Conservation (phyloP, 345 rosid species). For the Zanthoxylum bungeanum region DNA sequence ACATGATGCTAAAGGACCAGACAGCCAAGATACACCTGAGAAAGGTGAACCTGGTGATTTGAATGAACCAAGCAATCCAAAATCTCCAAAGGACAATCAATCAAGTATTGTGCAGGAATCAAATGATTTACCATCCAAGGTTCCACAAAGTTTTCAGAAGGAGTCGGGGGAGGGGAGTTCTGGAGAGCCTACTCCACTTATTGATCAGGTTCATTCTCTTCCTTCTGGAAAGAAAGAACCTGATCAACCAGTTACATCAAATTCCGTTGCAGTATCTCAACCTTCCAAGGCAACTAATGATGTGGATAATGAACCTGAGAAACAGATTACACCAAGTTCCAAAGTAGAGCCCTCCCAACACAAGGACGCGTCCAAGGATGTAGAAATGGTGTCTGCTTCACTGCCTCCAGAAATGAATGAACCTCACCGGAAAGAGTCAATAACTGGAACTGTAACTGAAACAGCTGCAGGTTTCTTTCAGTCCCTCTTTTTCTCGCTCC, state of each 20-base stretch:
- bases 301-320: constrained; percentile 24
- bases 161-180: constrained; percentile 32
- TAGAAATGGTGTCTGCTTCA: constrained; percentile 34
- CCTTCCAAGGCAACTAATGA: constrained; percentile 25
- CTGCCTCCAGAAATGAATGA: constrained; percentile 24
- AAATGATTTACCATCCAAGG: constrained; percentile 19
- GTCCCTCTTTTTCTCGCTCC: constrained; percentile 3
- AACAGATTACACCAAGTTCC: constrained; percentile 5
- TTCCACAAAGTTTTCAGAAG: constrained; percentile 27
- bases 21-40: constrained; percentile 18
- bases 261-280: constrained; percentile 30
- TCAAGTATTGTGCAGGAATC: constrained; percentile 22
- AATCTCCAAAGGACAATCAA: constrained; percentile 24
- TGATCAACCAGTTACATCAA: constrained; percentile 28
- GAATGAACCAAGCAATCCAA: constrained; percentile 31
- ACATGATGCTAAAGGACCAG: constrained; percentile 22
- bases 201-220: constrained; percentile 28
- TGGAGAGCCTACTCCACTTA: constrained; percentile 30
- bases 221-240: constrained; percentile 39
- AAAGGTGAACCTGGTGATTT: constrained; percentile 33
- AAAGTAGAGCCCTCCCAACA: constrained; percentile 14
- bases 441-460: constrained; percentile 31
- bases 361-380: constrained; percentile 35
- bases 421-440: constrained; percentile 17
- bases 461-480: constrained; percentile 33